phyloP scores from a whole-genome alignment of 352 stramenopile species.

The Globisporangium middletonii region DNA sequence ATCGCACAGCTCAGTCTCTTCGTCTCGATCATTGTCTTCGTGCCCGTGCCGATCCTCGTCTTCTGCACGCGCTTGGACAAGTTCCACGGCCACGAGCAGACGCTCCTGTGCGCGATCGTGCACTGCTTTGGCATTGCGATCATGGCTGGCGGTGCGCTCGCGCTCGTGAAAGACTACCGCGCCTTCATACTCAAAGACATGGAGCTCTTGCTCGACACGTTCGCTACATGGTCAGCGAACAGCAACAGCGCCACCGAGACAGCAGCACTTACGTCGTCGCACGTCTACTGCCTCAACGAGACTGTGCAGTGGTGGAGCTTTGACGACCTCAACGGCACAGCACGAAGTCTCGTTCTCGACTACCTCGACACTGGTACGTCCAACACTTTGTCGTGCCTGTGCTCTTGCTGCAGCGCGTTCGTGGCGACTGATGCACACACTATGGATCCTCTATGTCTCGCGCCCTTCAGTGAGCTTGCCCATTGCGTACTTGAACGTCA shows the following conservation, averaged over 20 bases:
- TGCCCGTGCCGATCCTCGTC: constrained; percentile 56
- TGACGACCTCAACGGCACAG: constrained; percentile 43
- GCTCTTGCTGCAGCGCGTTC: background rate
- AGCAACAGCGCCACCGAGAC: background rate
- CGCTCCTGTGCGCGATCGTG: constrained; percentile 54
- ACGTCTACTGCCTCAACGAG: constrained; percentile 25
- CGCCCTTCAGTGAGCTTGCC: constrained; percentile 63
- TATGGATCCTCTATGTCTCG: too few relatives aligned
- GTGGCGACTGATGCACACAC: background rate
- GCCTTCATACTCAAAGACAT: constrained; percentile 44
- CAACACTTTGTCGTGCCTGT: background rate
- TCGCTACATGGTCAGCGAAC: background rate
- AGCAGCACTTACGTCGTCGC: background rate
- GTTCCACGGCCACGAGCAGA: constrained; percentile 56
- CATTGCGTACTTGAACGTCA: constrained; percentile 62
- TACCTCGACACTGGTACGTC: constrained; percentile 48
- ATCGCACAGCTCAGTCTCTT: constrained; percentile 31
- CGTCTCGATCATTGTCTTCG: constrained; percentile 42
- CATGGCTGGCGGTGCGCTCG: constrained; percentile 37
- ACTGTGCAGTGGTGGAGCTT: constrained; percentile 54
- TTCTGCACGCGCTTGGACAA: constrained; percentile 37
- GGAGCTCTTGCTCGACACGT: constrained; percentile 32
- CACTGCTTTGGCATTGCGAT: constrained; percentile 59
- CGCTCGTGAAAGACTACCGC: constrained; percentile 37
- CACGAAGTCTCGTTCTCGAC: constrained; percentile 27